Conservation (phyloP, 2,329 filamentous ascomycete species). For the Taxawa tesnikishii region DNA sequence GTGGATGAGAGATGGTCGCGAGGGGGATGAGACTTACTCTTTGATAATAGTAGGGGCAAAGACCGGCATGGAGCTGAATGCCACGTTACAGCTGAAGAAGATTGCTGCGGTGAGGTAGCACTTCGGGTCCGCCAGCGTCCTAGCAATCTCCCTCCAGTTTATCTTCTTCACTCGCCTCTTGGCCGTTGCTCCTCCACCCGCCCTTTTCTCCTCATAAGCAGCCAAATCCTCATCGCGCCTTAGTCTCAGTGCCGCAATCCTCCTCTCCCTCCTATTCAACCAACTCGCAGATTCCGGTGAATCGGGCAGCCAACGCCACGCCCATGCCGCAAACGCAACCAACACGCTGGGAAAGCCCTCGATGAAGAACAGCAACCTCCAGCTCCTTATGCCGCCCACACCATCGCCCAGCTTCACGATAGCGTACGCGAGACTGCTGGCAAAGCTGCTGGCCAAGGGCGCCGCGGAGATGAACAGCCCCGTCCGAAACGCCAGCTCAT, state of each 20-base stretch:
- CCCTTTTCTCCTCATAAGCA: slow-evolving; percentile 2
- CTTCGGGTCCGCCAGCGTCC: slow-evolving; percentile 52
- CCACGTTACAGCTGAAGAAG: slow-evolving; percentile 80
- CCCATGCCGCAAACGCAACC: slow-evolving; percentile 61
- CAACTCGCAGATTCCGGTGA: slow-evolving; percentile 40
- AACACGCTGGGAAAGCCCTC: slow-evolving; percentile 78
- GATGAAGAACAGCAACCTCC: slow-evolving; percentile 73
- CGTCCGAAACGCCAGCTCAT: slow-evolving; percentile 73
- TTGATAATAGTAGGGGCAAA: slow-evolving; percentile 52
- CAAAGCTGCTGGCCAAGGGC: slow-evolving; percentile 52
- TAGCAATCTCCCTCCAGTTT: slow-evolving; percentile 43
- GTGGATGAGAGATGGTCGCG: not conserved
- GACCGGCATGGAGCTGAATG: slow-evolving; percentile 76
- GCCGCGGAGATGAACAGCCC: slow-evolving; percentile 75
- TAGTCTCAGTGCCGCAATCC: slow-evolving; percentile 59
- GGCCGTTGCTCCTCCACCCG: slow-evolving; percentile 10
- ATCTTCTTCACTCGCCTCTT: slow-evolving; percentile 25
- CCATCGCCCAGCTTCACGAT: slow-evolving; percentile 61
- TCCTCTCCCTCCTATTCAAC: slow-evolving; percentile 33
- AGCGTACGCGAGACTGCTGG: slow-evolving; percentile 65
- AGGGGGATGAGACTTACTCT: slow-evolving; percentile 28
- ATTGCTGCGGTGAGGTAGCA: slow-evolving; percentile 66
- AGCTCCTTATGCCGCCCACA: slow-evolving; percentile 58
- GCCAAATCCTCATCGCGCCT: slow-evolving; percentile 20
- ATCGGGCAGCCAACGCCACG: slow-evolving; percentile 54